These are phyloP conservation scores for Straminergon stramineum DNA, from an alignment of 225 moss, liverwort and hornwort genomes.

Conservation along the genomic window DNA sequence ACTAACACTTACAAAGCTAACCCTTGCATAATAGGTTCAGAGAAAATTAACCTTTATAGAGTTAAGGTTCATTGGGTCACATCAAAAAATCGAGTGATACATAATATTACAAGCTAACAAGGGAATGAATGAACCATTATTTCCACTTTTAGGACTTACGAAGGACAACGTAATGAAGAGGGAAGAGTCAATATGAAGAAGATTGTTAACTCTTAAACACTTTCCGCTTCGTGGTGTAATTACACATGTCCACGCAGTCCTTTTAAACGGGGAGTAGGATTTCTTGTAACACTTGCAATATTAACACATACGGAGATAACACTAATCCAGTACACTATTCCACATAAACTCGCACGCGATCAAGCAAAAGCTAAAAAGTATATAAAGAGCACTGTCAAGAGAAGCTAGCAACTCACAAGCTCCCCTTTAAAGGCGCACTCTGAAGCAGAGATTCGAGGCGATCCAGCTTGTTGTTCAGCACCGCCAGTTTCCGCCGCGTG, in stretches of 20 bases:
- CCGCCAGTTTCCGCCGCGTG: conserved; percentile 75
- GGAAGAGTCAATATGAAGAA: neutral
- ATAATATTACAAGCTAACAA: neutral
- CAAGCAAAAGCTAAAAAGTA: neutral
- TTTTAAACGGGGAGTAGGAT: neutral
- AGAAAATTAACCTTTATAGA: neutral
- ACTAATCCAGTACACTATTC: neutral
- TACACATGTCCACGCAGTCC: neutral
- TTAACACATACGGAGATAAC: neutral
- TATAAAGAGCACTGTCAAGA: neutral
- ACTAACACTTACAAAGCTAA: neutral
- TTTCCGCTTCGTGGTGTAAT: neutral
- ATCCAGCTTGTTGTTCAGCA: conserved; percentile 82
- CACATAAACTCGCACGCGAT: neutral
- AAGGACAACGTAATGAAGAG: neutral
- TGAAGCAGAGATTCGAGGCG: conserved; percentile 68
- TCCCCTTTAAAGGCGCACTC: conserved; percentile 12
- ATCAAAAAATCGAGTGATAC: neutral
- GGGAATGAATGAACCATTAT: neutral
- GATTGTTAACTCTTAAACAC: neutral
- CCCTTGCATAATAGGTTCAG: neutral
- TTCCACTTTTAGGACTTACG: neutral
- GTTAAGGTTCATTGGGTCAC: neutral
- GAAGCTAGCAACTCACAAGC: conserved; percentile 9
- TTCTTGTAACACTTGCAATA: neutral